Evolutionary conservation across 495 filamentous ascomycete genomes (phyloP), one percentile per base, ranked within the genome.

Genomic region (Penicillium robsamsonii): DNA sequence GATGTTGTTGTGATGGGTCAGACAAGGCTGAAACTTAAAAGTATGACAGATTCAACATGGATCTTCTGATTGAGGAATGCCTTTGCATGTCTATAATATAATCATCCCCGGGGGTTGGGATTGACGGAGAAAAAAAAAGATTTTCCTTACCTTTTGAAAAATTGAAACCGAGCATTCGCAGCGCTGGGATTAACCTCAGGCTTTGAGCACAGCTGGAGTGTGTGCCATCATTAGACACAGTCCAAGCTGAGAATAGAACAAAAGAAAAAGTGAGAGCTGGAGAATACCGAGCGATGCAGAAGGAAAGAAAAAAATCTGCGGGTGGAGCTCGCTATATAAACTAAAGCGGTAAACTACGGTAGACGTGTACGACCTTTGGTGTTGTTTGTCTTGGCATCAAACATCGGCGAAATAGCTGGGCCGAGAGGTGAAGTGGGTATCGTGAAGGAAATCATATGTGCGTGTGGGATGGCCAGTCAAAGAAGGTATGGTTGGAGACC

Each of bases 21-120:
- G 91, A 96, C 92, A 96, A 96, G 92, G 92, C 91, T 96, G 92
- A 96, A 95, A 96, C 91, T 88, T 87, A 68, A 70, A 65, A 71
- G 25, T 80, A 70, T 76, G 84, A 90, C 85, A 84, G 81, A 81
- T 81, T 95, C 91, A 80, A 93, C 90, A 95, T 86, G 66, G 69
- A 72, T 83, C 77, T 95, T 96, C 86, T 82, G 92, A 80, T 88
- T 87, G 92, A 96, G 92, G 92, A 96, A 96, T 96, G 90, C 92
- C 89, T 91, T 65, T 87, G 84, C 84, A 79, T 87, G 86, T 92
- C 81, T 78, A 77, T 35, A 80, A 83, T 73, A 84, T 96, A 91
- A 96, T 94, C 87, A 94, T 77, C 61, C 68, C 74, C 81, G 67
- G 64, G 56, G 63, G 58, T 54, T 58, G 55, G 60, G 46, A 49